Evolutionary conservation across 371 early-diverging fungal species (phyloP), one percentile per base, ranked within the genome.

Genomic region (Dipsacomyces acuminosporus): DNA sequence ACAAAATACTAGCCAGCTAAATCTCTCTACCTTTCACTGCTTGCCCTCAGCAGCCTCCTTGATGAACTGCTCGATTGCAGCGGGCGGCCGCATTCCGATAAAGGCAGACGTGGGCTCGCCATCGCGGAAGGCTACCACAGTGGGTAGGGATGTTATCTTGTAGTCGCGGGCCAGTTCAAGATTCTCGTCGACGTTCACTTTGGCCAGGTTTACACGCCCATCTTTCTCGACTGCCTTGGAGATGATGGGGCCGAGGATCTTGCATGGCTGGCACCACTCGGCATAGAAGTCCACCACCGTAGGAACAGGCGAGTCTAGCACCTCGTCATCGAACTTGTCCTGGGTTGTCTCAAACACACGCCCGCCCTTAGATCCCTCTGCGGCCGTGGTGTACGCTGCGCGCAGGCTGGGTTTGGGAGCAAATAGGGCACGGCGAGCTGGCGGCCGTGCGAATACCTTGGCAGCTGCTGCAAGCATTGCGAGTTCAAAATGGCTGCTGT

Each of bases 281-380:
- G 89, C 89, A 59, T 86, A 83, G 69, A 88, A 90, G 50, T 90
- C 90, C n/a, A 90, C 89, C 44, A 90, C 70, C 15, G 84, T 82
- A 6, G 87, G 86, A 36, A 78, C 73, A 4, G 81, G 71, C 11
- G 83, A 78, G 33, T 78, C 70, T 18, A 64, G 61, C 13, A 84
- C 84, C 25, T 80, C 64, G 45, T 70, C 53, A 7, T 70, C 74
- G 59, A 82, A 84, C 19, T 59, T 74, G 5, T 67, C 67, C 1
- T 45, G 46, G n/a, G 59, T 76, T 17, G 74, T 78, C 63, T 80
- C 80, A 8, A 82, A 40, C 1, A 80, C 73, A 42, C 74, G 73
- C 13, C 81, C 79, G 33, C 56, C 64, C 14, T 48, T 38, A 30
- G 30, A 11, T 11, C 11, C 11, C 30, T 30, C 30, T 5, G 7